Conservation (phyloP, 2,329 filamentous ascomycete genomes). For the Incumbomyces lentus region DNA sequence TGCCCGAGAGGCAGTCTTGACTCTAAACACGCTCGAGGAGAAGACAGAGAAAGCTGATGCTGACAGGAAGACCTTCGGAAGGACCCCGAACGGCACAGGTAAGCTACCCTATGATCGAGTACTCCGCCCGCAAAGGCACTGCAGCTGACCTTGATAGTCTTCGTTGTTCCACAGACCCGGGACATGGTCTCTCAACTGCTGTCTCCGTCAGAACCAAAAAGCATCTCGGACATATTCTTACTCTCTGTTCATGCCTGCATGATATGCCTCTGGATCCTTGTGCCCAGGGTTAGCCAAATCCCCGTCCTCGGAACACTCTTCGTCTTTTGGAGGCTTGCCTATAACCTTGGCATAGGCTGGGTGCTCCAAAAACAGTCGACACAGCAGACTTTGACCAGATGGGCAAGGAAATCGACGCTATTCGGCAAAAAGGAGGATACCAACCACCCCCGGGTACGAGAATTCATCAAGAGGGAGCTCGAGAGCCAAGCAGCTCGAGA, state of each 20-base stretch:
- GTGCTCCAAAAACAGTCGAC: slow-evolving; percentile 84
- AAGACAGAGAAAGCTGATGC: slow-evolving; percentile 36
- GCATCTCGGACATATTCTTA: slow-evolving; percentile 73
- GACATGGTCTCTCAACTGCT: slow-evolving; percentile 98
- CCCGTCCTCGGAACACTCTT: slow-evolving; percentile 76
- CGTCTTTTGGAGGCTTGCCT: slow-evolving; percentile 81
- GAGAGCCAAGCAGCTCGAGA: slow-evolving; percentile 90
- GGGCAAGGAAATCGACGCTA: slow-evolving; percentile 75
- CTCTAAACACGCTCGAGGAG: slow-evolving; percentile 39
- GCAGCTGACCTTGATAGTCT: slow-evolving; percentile 49
- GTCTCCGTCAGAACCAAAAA: slow-evolving; percentile 90
- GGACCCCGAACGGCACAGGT: slow-evolving; percentile 86
- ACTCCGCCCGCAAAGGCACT: no score
- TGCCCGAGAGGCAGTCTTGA: slow-evolving; percentile 38
- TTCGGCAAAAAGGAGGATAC: slow-evolving; percentile 82
- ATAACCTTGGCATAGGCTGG: slow-evolving; percentile 89
- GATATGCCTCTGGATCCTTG: slow-evolving; percentile 60
- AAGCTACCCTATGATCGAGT: slow-evolving; percentile 30
- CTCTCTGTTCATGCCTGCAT: slow-evolving; percentile 67
- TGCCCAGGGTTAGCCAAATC: slow-evolving; percentile 60
- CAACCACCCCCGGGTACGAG: slow-evolving; percentile 71
- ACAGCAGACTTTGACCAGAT: slow-evolving; percentile 72
- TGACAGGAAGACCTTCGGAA: slow-evolving; percentile 72
- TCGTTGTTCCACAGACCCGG: slow-evolving; percentile 88
- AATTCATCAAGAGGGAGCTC: slow-evolving; percentile 74